A percentile compares a stretch with the other conserved stretches of the same genome.
These are phyloP conservation scores for Eimeria mitis DNA, from an alignment of 169 alveolate genomes.

Conservation along the genomic window DNA sequence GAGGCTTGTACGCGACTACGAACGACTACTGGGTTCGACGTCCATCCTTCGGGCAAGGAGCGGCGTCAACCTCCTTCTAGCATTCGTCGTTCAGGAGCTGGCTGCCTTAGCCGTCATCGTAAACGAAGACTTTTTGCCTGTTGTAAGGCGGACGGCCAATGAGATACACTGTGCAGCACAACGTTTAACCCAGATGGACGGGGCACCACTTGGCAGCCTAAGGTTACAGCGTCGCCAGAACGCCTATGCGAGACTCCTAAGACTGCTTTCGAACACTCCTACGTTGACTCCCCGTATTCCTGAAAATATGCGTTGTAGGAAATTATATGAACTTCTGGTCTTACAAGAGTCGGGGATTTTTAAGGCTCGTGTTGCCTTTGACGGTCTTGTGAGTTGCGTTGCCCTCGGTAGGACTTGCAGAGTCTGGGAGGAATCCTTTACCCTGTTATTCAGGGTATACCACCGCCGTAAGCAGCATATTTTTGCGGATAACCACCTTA, in stretches of 20 bases:
- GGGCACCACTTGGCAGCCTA: neutral
- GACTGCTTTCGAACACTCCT: neutral
- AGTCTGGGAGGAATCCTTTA: neutral
- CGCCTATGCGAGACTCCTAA: neutral
- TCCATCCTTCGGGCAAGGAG: neutral
- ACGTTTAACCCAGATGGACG: neutral
- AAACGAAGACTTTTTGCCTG: neutral
- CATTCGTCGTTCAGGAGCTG: neutral
- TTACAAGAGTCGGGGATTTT: neutral
- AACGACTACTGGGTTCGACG: neutral
- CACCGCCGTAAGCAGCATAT: neutral
- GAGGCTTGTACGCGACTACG: neutral
- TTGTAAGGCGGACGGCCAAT: neutral
- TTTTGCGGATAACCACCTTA: neutral
- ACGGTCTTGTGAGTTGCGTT: neutral
- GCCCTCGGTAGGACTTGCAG: neutral
- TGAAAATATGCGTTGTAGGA: neutral
- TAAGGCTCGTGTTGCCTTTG: neutral
- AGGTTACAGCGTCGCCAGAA: neutral
- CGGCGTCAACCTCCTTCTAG: neutral
- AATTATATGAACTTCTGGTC: neutral
- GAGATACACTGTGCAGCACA: neutral
- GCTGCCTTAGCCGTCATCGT: neutral
- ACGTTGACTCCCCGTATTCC: neutral
- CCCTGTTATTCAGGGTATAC: neutral